Evolutionary conservation across 106 monocot species (phyloP).

Genomic region (Phalaenopsis equestris): DNA sequence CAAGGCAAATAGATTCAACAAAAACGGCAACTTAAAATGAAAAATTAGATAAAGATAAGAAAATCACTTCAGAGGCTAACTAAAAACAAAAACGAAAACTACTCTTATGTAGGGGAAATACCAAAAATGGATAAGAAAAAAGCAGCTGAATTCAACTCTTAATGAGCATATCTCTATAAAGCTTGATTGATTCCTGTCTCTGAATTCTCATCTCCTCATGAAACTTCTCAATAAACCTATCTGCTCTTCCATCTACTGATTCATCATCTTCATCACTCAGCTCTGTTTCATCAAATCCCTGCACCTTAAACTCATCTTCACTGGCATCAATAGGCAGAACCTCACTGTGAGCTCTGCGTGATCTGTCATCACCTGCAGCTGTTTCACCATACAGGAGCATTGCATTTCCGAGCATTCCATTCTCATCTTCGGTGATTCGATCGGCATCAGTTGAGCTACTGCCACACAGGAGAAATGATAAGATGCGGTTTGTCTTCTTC

Average conservation of each 20-base stretch:
- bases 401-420: neutral
- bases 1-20: neutral
- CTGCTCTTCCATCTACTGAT: too few relatives aligned
- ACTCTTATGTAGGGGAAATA: neutral
- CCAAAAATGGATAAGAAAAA: neutral
- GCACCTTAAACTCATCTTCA: neutral
- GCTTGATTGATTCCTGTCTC: constrained; percentile 13
- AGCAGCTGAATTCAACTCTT: neutral
- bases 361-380: too few relatives aligned
- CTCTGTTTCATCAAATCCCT: neutral
- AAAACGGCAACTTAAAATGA: neutral
- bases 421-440: neutral
- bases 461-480: constrained; percentile 17
- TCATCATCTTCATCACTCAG: too few relatives aligned
- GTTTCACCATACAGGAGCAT: constrained; percentile 3
- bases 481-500: neutral
- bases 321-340: neutral
- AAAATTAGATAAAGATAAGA: neutral
- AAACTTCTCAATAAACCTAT: constrained; percentile 20
- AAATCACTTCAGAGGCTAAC: neutral
- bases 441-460: neutral
- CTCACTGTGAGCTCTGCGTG: neutral
- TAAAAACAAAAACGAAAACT: neutral
- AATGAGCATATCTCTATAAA: neutral
- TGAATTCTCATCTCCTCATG: constrained; percentile 65